These are phyloP conservation scores for Cucurbita moschata DNA, from an alignment of 306 rosid genomes.

Conservation along the genomic window DNA sequence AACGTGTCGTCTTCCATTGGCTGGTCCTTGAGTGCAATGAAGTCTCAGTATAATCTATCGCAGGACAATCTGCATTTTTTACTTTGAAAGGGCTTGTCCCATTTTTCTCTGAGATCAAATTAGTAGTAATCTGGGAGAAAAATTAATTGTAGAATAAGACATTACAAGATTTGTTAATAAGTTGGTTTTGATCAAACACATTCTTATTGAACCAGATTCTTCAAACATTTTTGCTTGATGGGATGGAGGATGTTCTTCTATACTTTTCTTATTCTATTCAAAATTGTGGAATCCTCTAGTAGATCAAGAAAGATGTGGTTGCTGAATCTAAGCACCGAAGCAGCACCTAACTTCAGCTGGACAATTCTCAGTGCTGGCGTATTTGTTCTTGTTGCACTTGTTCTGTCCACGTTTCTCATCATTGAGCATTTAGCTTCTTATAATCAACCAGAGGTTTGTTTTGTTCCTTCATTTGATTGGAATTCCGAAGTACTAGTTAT, in stretches of 20 bases:
- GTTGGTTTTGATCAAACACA: neutral
- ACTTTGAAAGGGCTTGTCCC: neutral
- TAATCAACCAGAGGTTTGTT: constrained; percentile 88
- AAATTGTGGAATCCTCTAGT: constrained; percentile 49
- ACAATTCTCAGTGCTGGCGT: constrained; percentile 66
- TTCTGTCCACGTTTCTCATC: constrained; percentile 80
- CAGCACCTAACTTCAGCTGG: constrained; percentile 52
- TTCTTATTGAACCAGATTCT: constrained; percentile 1
- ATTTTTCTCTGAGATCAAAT: neutral
- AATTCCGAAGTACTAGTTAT: neutral
- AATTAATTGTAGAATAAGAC: neutral
- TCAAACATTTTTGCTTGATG: constrained; percentile 23
- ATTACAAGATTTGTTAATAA: neutral
- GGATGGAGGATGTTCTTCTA: constrained; percentile 45
- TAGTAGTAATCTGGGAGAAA: neutral
- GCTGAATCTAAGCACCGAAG: constrained; percentile 29
- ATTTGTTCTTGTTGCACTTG: constrained; percentile 63
- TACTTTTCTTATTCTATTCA: constrained; percentile 33
- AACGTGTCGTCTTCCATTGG: neutral
- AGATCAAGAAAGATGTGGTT: constrained; percentile 50
- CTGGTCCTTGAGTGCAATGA: neutral
- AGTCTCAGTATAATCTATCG: neutral
- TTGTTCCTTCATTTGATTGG: constrained; percentile 2
- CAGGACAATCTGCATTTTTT: neutral
- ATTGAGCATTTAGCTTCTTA: constrained; percentile 84